Conservation (phyloP, 108 stramenopile genomes). For the Seminavis robusta region DNA sequence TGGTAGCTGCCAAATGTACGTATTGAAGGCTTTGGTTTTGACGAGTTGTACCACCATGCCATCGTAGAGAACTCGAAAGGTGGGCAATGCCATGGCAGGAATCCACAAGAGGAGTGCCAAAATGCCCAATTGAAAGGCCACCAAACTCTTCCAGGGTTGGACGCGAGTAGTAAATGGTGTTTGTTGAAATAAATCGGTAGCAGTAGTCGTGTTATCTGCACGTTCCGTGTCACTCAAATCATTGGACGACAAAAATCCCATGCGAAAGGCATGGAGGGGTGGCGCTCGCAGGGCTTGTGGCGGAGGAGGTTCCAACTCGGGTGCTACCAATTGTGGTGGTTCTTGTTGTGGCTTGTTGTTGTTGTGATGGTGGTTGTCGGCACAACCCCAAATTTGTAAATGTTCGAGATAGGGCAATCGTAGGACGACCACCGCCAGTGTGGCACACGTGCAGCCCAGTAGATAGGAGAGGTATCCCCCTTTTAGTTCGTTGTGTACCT, state of each 20-base stretch:
- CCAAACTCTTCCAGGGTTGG: slow-evolving; percentile 23
- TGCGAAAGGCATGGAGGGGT: slow-evolving; percentile 1
- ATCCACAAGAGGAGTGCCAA: slow-evolving; percentile 25
- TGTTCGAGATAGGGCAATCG: slow-evolving; percentile 7
- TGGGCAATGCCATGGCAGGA: slow-evolving; percentile 36
- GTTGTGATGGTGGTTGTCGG: background rate
- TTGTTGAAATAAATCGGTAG: background rate
- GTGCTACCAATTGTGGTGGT: background rate
- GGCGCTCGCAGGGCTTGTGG: slow-evolving; percentile 8
- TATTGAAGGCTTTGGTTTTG: background rate
- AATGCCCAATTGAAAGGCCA: slow-evolving; percentile 31
- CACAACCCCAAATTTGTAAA: background rate
- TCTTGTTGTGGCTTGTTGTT: background rate
- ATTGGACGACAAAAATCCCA: background rate
- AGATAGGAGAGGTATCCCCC: slow-evolving; percentile 31
- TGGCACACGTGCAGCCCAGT: slow-evolving; percentile 24
- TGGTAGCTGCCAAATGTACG: slow-evolving; percentile 35
- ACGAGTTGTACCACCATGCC: slow-evolving; percentile 27
- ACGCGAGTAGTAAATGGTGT: no score
- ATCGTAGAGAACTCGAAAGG: slow-evolving; percentile 22
- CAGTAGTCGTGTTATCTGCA: background rate
- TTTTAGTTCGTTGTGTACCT: slow-evolving; percentile 14
- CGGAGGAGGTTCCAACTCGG: background rate
- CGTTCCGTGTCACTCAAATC: background rate
- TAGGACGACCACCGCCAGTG: slow-evolving; percentile 17